Conservation (phyloP, 2,329 filamentous ascomycete genomes). For the Alternaria infectoria region DNA sequence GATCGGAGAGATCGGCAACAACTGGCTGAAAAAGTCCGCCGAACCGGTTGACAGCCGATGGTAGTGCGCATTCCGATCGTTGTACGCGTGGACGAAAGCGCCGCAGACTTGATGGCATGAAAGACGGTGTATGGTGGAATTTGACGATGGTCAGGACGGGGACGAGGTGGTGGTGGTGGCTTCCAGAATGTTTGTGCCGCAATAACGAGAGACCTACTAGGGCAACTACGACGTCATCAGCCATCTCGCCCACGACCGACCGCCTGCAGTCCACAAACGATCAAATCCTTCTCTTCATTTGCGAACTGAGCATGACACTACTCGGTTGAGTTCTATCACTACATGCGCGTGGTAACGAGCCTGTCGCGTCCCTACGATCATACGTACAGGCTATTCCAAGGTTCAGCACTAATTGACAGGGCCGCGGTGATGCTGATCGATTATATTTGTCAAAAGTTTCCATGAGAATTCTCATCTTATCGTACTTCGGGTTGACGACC, state of each 20-base stretch:
- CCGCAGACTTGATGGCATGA: neutral
- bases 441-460: neutral
- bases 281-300: no score
- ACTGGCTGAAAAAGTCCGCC: neutral
- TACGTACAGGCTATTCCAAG: neutral
- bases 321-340: neutral
- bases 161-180: neutral
- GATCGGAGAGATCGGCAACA: constrained; percentile 1
- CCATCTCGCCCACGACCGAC: neutral
- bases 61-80: neutral
- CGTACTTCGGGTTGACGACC: neutral
- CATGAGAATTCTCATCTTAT: neutral
- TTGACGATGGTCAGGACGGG: neutral
- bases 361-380: neutral
- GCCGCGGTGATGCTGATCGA: neutral
- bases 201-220: neutral
- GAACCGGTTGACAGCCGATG: neutral
- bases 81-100: neutral
- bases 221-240: neutral
- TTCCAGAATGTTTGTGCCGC: neutral
- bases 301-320: neutral
- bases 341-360: neutral
- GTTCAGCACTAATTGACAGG: neutral
- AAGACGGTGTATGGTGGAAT: neutral
- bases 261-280: no score